These are phyloP conservation scores for Penicillium sclerotigenum DNA, from an alignment of 2,329 filamentous ascomycete genomes.

Conservation along the genomic window DNA sequence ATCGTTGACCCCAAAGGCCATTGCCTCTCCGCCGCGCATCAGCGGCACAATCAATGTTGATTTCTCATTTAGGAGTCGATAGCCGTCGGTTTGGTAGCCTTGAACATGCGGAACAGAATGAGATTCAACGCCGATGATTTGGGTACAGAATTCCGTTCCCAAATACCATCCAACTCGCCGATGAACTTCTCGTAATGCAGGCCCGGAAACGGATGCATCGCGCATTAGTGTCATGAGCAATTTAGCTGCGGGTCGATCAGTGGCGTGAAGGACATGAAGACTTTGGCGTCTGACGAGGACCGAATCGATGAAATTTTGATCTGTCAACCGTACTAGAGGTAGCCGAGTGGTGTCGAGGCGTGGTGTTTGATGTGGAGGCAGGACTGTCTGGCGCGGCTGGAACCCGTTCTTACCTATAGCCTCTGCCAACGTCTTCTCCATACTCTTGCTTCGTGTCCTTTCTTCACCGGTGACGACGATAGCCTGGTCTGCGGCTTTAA, in stretches of 20 bases:
- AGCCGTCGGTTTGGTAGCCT: slow-evolving; percentile 44
- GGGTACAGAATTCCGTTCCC: slow-evolving; percentile 48
- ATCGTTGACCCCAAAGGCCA: slow-evolving; percentile 58
- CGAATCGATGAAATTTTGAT: slow-evolving; percentile 27
- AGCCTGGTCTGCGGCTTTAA: slow-evolving; percentile 52
- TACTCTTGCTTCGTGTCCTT: slow-evolving; percentile 48
- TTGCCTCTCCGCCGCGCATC: slow-evolving; percentile 63
- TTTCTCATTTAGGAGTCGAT: slow-evolving; percentile 48
- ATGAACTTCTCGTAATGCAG: slow-evolving; percentile 51
- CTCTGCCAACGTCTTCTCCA: slow-evolving; percentile 48
- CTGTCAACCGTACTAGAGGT: slow-evolving; percentile 40
- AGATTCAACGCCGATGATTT: slow-evolving; percentile 49
- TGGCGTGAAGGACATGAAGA: slow-evolving; percentile 45
- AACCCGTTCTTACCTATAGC: slow-evolving; percentile 46
- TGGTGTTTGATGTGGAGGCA: slow-evolving; percentile 41
- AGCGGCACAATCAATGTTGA: slow-evolving; percentile 55
- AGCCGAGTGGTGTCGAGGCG: slow-evolving; percentile 46
- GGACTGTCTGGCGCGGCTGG: slow-evolving; percentile 46
- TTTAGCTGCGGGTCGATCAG: slow-evolving; percentile 45
- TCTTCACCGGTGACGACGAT: slow-evolving; percentile 56
- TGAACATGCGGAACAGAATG: slow-evolving; percentile 54
- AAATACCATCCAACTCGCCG: slow-evolving; percentile 52
- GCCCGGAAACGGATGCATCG: slow-evolving; percentile 48
- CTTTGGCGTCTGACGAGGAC: slow-evolving; percentile 17
- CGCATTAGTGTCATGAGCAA: slow-evolving; percentile 55